Conservation (phyloP, 1,284 basidiomycete species). For the Xerocomus cyaneibrunnescens region DNA sequence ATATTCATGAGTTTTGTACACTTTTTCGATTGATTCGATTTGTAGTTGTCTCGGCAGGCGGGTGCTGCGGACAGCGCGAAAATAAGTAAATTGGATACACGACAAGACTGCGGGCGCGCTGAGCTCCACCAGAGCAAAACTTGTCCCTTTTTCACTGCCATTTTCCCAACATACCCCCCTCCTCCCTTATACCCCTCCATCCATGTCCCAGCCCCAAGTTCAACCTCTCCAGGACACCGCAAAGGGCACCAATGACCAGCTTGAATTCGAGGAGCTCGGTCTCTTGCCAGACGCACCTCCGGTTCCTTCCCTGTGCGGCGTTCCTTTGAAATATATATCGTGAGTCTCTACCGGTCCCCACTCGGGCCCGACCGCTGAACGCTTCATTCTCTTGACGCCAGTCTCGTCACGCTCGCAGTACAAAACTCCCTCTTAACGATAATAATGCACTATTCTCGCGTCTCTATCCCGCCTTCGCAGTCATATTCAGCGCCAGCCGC, state of each 20-base stretch:
- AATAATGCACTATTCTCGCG: constrained; percentile 94
- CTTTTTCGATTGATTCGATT: constrained; percentile 22
- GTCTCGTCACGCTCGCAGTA: constrained; percentile 87
- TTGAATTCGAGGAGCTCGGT: constrained; percentile 52
- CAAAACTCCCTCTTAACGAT: constrained; percentile 91
- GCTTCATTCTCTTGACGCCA: constrained; percentile 31
- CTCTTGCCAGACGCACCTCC: constrained; percentile 41
- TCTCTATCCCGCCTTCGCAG: constrained; percentile 71
- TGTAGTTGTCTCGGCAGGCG: constrained; percentile 21
- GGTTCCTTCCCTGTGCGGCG: constrained; percentile 60
- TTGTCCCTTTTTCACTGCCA: neutral
- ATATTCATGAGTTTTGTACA: constrained; percentile 14
- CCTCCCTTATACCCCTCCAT: constrained; percentile 25
- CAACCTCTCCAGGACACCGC: constrained; percentile 22
- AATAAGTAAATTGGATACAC: constrained; percentile 12
- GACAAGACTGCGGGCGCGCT: constrained; percentile 6
- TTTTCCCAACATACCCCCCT: neutral
- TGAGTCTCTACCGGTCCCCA: constrained; percentile 42
- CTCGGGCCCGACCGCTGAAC: constrained; percentile 1
- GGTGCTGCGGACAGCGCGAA: constrained; percentile 27
- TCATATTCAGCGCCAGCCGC: constrained; percentile 90
- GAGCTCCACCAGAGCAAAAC: constrained; percentile 1
- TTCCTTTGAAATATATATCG: constrained; percentile 82
- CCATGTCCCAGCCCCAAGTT: constrained; percentile 26
- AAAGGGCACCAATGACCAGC: constrained; percentile 40